Percentiles rank a stretch among this genome's conserved stretches.
Conservation (phyloP, 2,329 filamentous ascomycete genomes). For the Paracamarosporium sp. region DNA sequence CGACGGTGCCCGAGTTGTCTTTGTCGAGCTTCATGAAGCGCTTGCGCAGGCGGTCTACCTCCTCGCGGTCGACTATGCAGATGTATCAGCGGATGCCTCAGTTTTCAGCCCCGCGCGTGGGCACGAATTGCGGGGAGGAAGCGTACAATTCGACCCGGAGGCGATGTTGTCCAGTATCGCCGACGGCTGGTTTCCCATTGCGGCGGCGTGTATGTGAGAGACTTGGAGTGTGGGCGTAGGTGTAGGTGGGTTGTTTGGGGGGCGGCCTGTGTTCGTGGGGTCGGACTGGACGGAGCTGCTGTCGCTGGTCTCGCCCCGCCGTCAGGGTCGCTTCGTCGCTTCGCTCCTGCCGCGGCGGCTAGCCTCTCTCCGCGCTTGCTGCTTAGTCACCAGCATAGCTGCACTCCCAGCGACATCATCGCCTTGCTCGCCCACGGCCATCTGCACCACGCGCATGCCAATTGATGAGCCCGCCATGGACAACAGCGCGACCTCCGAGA, state of each 20-base stretch:
- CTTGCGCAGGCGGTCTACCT: conserved; percentile 94
- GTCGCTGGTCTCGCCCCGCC: conserved; percentile 22
- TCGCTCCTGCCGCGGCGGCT: conserved; percentile 17
- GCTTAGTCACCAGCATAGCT: conserved; percentile 26
- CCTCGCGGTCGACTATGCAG: conserved; percentile 85
- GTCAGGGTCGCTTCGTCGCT: conserved; percentile 13
- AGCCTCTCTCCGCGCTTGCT: conserved; percentile 23
- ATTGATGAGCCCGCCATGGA: conserved; percentile 54
- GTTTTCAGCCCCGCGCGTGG: conserved; percentile 23
- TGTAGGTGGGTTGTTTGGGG: conserved; percentile 17
- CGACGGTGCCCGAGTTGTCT: conserved; percentile 98
- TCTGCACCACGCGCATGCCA: not conserved
- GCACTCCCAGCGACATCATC: conserved; percentile 6
- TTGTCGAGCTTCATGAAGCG: conserved; percentile 99
- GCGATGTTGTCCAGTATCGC: conserved; percentile 93
- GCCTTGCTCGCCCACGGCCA: not conserved
- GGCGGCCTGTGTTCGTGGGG: conserved; percentile 28
- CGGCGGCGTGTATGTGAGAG: conserved; percentile 30
- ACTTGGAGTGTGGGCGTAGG: conserved; percentile 14
- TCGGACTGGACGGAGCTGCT: not conserved
- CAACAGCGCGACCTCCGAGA: conserved; percentile 66
- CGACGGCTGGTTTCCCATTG: conserved; percentile 63
- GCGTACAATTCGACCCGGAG: conserved; percentile 91
- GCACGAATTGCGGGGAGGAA: conserved; percentile 20
- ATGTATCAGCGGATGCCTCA: conserved; percentile 23